phyloP scores from a whole-genome alignment of 192 early-diverging fungal genomes.

The Entrophospora sp. region DNA sequence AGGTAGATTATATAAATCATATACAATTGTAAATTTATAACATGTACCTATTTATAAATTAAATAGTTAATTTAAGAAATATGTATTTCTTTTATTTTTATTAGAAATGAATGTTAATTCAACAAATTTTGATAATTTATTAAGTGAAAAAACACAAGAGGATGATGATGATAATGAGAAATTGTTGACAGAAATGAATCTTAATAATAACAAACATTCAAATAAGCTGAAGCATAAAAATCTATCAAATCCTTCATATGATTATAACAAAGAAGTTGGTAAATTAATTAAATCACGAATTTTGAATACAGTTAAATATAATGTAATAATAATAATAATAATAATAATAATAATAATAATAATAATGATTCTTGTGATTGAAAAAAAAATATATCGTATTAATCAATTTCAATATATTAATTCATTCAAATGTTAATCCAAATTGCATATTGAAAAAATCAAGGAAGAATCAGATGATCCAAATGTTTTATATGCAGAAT shows the following conservation, averaged over 20 bases:
- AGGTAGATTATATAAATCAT: slow-evolving; percentile 13
- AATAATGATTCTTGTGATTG: not conserved
- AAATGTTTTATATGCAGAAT: slow-evolving; percentile 13
- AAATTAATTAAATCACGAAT: slow-evolving; percentile 22
- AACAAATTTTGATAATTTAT: no score
- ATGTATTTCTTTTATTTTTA: not conserved
- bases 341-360: not conserved
- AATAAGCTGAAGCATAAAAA: slow-evolving; percentile 14
- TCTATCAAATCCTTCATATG: not conserved
- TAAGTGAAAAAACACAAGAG: not conserved
- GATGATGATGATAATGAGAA: no score
- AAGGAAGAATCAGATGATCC: slow-evolving; percentile 13
- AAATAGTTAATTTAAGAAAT: not conserved
- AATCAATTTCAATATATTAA: no score
- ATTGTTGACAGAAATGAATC: no score
- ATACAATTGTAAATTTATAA: no score
- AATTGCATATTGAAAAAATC: no score
- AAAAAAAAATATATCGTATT: no score
- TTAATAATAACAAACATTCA: slow-evolving; percentile 16
- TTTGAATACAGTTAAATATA: slow-evolving; percentile 17
- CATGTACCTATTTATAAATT: not conserved
- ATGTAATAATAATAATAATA: slow-evolving; percentile 11
- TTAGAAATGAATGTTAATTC: slow-evolving; percentile 21
- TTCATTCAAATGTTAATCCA: not conserved
- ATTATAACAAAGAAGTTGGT: not conserved